Evolutionary conservation across 2,329 filamentous ascomycete genomes (phyloP).

Genomic region (Dryadomyces quercus-mongolicae): DNA sequence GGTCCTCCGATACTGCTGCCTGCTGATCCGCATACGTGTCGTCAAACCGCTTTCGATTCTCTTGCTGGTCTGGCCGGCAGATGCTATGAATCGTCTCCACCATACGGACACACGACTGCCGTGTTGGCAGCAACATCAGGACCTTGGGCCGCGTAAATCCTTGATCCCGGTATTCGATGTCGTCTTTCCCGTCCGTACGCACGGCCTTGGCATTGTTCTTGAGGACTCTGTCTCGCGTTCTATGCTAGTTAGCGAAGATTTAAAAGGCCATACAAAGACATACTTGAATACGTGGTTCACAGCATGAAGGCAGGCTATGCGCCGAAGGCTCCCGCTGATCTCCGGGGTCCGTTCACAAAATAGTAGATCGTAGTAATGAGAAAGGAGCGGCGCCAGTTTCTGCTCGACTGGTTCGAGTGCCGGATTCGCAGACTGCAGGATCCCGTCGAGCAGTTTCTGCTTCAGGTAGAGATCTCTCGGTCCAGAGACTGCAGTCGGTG

Average conservation of each 20-base stretch:
- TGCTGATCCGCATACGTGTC: conserved; percentile 66
- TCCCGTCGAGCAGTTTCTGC: conserved; percentile 45
- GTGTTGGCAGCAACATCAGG: conserved; percentile 78
- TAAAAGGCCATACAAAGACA: conserved; percentile 15
- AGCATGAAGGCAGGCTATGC: conserved; percentile 67
- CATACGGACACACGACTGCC: conserved; percentile 70
- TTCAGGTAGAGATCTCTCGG: conserved; percentile 51
- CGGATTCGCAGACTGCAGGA: conserved; percentile 38
- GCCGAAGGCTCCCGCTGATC: conserved; percentile 58
- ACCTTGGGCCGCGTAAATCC: conserved; percentile 93
- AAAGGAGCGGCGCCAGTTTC: conserved; percentile 57
- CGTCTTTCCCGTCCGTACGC: conserved; percentile 49
- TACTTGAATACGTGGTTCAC: conserved; percentile 87
- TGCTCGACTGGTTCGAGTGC: conserved; percentile 51
- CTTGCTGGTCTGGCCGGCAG: conserved; percentile 77
- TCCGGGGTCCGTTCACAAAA: conserved; percentile 58
- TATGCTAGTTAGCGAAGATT: conserved; percentile 15
- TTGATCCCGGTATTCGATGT: conserved; percentile 75
- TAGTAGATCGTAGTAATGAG: conserved; percentile 71
- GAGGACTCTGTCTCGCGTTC: conserved; percentile 76
- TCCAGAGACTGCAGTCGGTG: conserved; percentile 23
- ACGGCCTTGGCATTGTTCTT: conserved; percentile 80
- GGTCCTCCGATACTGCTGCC: conserved; percentile 35
- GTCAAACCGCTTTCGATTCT: conserved; percentile 86
- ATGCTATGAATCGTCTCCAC: conserved; percentile 66